These are phyloP conservation scores for Penicillium sp. DNA, from an alignment of 2,329 filamentous ascomycete species.

Conservation along the genomic window DNA sequence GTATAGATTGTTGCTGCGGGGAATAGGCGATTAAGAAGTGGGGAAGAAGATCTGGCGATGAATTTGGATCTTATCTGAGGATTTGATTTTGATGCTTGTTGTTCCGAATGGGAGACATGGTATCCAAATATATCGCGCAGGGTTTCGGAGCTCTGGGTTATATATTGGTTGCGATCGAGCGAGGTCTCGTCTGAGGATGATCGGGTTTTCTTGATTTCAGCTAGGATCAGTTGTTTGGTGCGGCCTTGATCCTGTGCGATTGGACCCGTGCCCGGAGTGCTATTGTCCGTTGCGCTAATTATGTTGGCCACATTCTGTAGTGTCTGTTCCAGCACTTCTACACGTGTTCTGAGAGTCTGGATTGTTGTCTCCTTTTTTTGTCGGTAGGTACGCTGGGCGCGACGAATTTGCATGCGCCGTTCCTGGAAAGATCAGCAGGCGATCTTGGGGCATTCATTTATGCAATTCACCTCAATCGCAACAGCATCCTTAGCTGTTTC, in stretches of 20 bases:
- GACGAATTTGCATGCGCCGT: conserved; percentile 80
- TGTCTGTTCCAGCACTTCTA: conserved; percentile 63
- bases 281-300: background rate
- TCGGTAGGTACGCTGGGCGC: conserved; percentile 82
- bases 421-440: conserved; percentile 18
- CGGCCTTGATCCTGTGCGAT: conserved; percentile 3
- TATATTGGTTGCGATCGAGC: background rate
- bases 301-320: conserved; percentile 21
- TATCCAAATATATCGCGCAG: conserved; percentile 14
- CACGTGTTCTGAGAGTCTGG: conserved; percentile 67
- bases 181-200: background rate
- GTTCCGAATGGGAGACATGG: background rate
- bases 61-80: background rate
- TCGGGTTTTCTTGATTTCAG: conserved; percentile 13
- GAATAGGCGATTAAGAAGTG: conserved; percentile 23
- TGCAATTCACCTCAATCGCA: conserved; percentile 20
- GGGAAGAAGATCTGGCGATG: conserved; percentile 16
- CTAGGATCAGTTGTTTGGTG: conserved; percentile 17
- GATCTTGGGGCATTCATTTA: background rate
- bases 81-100: background rate
- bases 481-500: conserved; percentile 21
- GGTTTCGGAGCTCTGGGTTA: background rate
- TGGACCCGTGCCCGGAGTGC: background rate
- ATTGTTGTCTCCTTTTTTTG: conserved; percentile 83
- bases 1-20: conserved; percentile 40